A percentile compares a stretch with the other conserved stretches of the same genome.
phyloP scores from a whole-genome alignment of 495 filamentous ascomycete genomes.

The Penicillium roqueforti region DNA sequence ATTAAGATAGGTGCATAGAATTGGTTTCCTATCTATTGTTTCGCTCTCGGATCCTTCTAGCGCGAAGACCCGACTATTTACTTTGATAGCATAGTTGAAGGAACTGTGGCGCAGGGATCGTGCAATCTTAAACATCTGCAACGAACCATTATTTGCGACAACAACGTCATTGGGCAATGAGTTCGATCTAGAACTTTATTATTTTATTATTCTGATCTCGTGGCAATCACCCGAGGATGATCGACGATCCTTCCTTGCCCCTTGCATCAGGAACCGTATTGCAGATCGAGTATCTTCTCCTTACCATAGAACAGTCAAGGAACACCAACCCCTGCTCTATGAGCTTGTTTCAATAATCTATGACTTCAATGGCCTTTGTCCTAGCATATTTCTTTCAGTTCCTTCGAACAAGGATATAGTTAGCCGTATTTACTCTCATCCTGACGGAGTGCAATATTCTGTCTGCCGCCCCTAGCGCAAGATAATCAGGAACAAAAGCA shows the following conservation, averaged over 20 bases:
- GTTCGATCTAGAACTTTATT: too few species aligned
- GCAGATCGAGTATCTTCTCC: not conserved
- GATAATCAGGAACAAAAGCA: not conserved
- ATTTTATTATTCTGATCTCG: not conserved
- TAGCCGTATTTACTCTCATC: not conserved
- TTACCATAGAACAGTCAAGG: not conserved
- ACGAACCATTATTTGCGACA: not conserved
- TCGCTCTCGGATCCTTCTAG: too few species aligned
- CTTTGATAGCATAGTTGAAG: too few species aligned
- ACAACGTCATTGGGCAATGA: not conserved
- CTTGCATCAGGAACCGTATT: not conserved
- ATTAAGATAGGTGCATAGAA: too few species aligned
- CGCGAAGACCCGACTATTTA: too few species aligned
- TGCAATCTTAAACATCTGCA: not conserved
- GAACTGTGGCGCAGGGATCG: too few species aligned
- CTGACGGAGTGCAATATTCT: not conserved
- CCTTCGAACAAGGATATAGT: not conserved
- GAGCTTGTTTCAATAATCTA: not conserved
- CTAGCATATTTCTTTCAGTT: not conserved
- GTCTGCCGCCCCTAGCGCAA: not conserved
- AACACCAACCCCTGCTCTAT: not conserved
- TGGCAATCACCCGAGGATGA: not conserved
- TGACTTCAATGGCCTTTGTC: not conserved
- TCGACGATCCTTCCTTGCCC: not conserved
- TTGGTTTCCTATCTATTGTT: too few species aligned